Evolutionary conservation across 805 yeast species (phyloP).

Genomic region (Priceomyces fermenticarens): DNA sequence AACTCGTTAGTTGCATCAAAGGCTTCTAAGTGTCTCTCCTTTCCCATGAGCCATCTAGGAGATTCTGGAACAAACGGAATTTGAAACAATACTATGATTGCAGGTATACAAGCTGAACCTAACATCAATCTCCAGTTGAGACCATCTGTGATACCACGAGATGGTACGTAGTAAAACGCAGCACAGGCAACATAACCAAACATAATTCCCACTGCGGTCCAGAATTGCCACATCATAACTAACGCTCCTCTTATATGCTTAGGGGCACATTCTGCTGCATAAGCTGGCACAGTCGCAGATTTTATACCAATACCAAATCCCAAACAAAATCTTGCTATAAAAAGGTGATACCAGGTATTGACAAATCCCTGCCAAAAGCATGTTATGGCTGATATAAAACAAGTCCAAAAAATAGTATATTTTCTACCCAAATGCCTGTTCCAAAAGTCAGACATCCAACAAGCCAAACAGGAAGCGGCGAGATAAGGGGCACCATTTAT

Average conservation of each 20-base stretch:
- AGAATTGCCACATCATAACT: slow-evolving; percentile 71
- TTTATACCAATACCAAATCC: slow-evolving; percentile 68
- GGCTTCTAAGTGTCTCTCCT: slow-evolving; percentile 48
- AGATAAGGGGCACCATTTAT: slow-evolving; percentile 66
- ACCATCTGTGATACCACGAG: slow-evolving; percentile 42
- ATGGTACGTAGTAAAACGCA: slow-evolving; percentile 55
- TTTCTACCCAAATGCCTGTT: slow-evolving; percentile 56
- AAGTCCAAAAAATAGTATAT: slow-evolving; percentile 58
- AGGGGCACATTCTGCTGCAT: slow-evolving; percentile 63
- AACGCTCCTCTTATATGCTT: slow-evolving; percentile 59
- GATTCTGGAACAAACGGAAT: slow-evolving; percentile 64
- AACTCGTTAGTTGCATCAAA: slow-evolving; percentile 45
- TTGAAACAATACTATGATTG: slow-evolving; percentile 46
- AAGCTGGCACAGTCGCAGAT: slow-evolving; percentile 68
- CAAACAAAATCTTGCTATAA: slow-evolving; percentile 52
- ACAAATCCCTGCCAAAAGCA: slow-evolving; percentile 70
- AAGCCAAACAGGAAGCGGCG: slow-evolving; percentile 52
- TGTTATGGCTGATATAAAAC: slow-evolving; percentile 54
- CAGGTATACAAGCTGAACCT: slow-evolving; percentile 61
- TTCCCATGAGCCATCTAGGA: slow-evolving; percentile 65
- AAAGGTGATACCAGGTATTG: slow-evolving; percentile 57
- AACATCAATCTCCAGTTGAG: slow-evolving; percentile 61
- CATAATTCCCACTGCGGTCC: slow-evolving; percentile 71
- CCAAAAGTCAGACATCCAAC: slow-evolving; percentile 58
- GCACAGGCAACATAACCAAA: slow-evolving; percentile 60